Evolutionary conservation across 495 filamentous ascomycete genomes (phyloP).

Genomic region (Hypoxylon fragiforme): DNA sequence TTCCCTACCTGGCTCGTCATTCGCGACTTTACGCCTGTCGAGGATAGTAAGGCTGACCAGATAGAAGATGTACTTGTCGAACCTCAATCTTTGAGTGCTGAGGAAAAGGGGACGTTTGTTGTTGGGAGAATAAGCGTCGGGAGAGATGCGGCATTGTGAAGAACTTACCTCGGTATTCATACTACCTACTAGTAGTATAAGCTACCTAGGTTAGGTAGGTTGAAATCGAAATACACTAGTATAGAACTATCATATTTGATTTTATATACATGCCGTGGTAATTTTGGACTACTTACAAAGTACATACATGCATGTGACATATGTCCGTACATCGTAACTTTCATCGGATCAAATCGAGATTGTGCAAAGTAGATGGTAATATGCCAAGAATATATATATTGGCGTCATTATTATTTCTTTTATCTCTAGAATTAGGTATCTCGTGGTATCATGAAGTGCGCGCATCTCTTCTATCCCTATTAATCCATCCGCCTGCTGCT

Average conservation of each 20-base stretch:
- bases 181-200: too few relatives aligned
- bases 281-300: too few relatives aligned
- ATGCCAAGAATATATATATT: background rate
- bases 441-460: constrained; percentile 32
- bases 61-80: constrained; percentile 10
- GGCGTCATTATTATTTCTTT: constrained; percentile 23
- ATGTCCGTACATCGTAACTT: too few relatives aligned
- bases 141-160: constrained; percentile 2
- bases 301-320: too few relatives aligned
- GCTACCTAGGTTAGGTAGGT: too few relatives aligned
- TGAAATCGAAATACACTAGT: too few relatives aligned
- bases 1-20: constrained; percentile 34
- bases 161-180: background rate
- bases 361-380: too few relatives aligned
- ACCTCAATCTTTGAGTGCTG: background rate
- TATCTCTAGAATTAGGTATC: constrained; percentile 27
- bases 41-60: constrained; percentile 7
- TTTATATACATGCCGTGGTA: too few relatives aligned
- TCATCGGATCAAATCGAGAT: too few relatives aligned
- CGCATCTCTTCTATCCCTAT: constrained; percentile 17
- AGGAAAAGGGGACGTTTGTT: constrained; percentile 8
- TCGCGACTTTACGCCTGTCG: constrained; percentile 22
- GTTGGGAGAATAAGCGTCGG: constrained; percentile 15
- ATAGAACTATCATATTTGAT: too few relatives aligned
- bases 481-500: constrained; percentile 22